A percentile compares a stretch with the other conserved stretches of the same genome.
Evolutionary conservation across 2,329 filamentous ascomycete species (phyloP).

Genomic region (Aureobasidium subglaciale): DNA sequence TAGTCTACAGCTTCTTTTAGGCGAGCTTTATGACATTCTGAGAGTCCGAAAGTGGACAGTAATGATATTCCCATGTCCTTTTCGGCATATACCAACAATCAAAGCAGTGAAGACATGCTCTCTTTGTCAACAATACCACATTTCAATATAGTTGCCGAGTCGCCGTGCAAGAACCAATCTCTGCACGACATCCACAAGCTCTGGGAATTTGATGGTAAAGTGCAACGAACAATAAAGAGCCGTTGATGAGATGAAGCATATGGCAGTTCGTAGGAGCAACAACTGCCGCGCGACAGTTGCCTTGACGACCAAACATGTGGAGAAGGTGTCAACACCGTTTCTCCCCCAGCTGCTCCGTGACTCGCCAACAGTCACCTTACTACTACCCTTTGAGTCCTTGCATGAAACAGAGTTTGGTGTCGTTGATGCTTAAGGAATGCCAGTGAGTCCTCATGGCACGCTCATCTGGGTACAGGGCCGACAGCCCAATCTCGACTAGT

Average conservation of each 20-base stretch:
- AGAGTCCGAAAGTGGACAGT: neutral
- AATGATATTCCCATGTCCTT: neutral
- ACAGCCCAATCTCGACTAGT: neutral
- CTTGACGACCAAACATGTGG: neutral
- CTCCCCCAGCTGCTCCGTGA: slow-evolving; percentile 8
- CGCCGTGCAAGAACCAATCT: too few species aligned
- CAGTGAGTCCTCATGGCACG: neutral
- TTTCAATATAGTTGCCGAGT: neutral
- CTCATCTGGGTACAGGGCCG: neutral
- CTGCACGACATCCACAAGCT: neutral
- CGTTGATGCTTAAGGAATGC: neutral
- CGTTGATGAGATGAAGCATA: neutral
- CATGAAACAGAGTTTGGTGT: neutral
- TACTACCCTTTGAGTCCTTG: neutral
- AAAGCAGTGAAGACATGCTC: neutral
- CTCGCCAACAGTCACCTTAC: neutral
- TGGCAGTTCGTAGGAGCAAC: neutral
- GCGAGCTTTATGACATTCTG: neutral
- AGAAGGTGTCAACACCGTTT: neutral
- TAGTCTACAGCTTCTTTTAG: neutral
- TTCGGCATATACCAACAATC: neutral
- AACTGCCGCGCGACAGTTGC: neutral
- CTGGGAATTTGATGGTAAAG: neutral
- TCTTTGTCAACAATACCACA: too few species aligned
- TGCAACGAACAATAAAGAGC: neutral